These are phyloP conservation scores for Coemansia sp. DNA, from an alignment of 192 early-diverging fungal species.

Conservation along the genomic window DNA sequence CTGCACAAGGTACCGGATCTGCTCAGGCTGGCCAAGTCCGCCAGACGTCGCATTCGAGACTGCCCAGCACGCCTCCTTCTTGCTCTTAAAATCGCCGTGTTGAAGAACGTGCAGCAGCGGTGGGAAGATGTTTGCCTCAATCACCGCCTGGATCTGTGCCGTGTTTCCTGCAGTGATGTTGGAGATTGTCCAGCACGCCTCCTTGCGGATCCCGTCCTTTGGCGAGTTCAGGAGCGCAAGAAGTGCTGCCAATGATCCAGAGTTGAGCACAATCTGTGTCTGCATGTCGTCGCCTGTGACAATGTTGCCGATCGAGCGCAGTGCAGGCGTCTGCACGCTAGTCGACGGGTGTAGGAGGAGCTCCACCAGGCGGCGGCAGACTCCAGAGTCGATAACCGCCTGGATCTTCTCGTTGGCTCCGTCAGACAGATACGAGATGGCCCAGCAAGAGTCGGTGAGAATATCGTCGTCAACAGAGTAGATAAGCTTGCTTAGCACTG, in stretches of 20 bases:
- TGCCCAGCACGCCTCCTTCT: slow-evolving; percentile 99
- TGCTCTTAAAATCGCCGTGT: slow-evolving; percentile 95
- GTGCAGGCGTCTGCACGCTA: slow-evolving; percentile 93
- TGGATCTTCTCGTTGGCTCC: slow-evolving; percentile 97
- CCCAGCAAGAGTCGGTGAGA: slow-evolving; percentile 99
- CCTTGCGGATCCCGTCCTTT: slow-evolving; percentile 96
- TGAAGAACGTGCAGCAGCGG: slow-evolving; percentile 83
- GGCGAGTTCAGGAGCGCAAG: slow-evolving; percentile 77
- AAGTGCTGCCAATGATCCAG: slow-evolving; percentile 81
- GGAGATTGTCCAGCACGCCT: slow-evolving; percentile 99
- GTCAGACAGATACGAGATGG: slow-evolving; percentile 98
- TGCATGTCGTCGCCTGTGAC: slow-evolving; percentile 98
- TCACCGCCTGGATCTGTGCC: slow-evolving; percentile 90
- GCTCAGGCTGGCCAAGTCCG: slow-evolving; percentile 83
- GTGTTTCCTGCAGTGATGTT: slow-evolving; percentile 98
- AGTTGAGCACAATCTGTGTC: slow-evolving; percentile 94
- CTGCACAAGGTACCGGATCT: slow-evolving; percentile 89
- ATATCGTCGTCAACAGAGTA: slow-evolving; percentile 92
- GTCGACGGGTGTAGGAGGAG: slow-evolving; percentile 85
- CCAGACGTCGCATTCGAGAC: slow-evolving; percentile 98
- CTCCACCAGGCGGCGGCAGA: slow-evolving; percentile 91
- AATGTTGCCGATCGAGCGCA: slow-evolving; percentile 98
- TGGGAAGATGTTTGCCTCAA: slow-evolving; percentile 93
- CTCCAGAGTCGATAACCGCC: slow-evolving; percentile 93
- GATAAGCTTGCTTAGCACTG: slow-evolving; percentile 87